Base-by-base conservation (phyloP, 1,139 yeast genomes). In the Lodderomyces oxycetoniae region DNA sequence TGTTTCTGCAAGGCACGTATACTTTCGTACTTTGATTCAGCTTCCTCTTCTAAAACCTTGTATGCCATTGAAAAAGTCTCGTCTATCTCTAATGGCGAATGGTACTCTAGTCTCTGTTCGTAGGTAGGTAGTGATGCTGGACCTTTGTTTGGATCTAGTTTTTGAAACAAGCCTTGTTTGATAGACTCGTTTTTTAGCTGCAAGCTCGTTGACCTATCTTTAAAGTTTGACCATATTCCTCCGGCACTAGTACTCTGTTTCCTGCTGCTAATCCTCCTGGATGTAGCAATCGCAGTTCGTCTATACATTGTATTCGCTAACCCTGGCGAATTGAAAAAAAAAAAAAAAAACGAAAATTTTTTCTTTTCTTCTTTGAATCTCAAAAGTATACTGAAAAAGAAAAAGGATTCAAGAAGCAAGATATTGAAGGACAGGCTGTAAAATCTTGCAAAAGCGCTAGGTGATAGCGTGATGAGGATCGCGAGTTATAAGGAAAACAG, bases 21-120 rank as follows among this genome's bases (percentile, higher is more conserved):
- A 33, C 53, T 38, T 15, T 48, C 25, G 36, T 59, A 57, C 26
- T 52, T 34, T 12, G 42, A 32, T 23, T 40, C 44, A 33, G 53
- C 49, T 39, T 79, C 74, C 11, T 63, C 44, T 49, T 79, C 74
- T 41, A 88, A 61, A 22, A 77, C 52, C 16, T 76, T 69, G 48
- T 82, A 76, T 2, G 95, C 86, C 35, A 69, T 54, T 36, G 80
- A 73, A 57, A 86, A 88, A 1, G 85, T 81, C 31, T 80, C 84
- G 44, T 83, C 78, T 34, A 88, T 68, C 1, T 78, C 81, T 30
- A 57, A 61, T 16, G 95, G 95, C 1, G 89, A 67, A 39, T 66
- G 71, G 59, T 88, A 88, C 5, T 52, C 49, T 31, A 45, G 38
- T 41, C 51, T 49, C 15, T 45, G 44, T 3, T 39, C 35, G 19